phyloP scores from a whole-genome alignment of 345 rosid species.

The Diplotaxis tenuifolia region DNA sequence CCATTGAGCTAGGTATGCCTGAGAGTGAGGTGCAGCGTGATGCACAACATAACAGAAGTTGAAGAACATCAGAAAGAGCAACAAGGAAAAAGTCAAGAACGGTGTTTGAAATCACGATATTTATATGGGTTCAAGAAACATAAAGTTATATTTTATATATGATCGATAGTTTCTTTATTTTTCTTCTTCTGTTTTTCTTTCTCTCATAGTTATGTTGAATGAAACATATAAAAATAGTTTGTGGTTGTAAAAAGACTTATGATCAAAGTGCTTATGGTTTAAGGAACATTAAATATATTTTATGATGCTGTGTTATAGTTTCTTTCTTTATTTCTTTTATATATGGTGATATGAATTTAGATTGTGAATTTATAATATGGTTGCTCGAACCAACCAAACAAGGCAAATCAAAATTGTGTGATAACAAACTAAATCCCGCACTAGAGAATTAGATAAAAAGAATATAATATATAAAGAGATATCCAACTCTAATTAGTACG shows the following conservation, averaged over 20 bases:
- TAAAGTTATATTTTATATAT: no score
- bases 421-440: no score
- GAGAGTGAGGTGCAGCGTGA: neutral
- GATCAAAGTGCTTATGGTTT: neutral
- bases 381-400: neutral
- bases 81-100: neutral
- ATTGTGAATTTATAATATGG: neutral
- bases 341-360: neutral
- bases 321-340: neutral
- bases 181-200: neutral
- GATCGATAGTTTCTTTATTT: neutral
- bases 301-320: neutral
- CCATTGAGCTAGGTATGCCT: neutral
- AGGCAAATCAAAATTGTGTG: no score
- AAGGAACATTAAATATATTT: neutral
- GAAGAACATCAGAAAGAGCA: neutral
- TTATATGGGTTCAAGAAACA: neutral
- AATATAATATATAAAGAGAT: no score
- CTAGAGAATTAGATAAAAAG: no score
- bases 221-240: neutral
- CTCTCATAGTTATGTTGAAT: neutral
- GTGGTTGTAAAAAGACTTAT: neutral
- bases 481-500: no score
- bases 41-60: neutral
- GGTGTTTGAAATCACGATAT: neutral